Evolutionary conservation across 805 yeast genomes (phyloP).

Genomic region (Yamadazyma scolyti): DNA sequence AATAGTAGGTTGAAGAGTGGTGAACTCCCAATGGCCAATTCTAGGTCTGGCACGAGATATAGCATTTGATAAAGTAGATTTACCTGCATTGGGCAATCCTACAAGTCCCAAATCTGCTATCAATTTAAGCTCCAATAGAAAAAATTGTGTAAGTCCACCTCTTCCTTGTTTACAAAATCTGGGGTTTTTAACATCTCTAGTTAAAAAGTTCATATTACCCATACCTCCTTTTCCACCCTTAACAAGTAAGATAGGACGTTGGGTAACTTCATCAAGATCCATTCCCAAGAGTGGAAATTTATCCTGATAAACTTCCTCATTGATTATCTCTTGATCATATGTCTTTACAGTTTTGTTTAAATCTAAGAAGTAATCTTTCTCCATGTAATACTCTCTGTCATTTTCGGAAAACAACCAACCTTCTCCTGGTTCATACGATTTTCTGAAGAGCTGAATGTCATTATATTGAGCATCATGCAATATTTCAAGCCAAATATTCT

Average conservation of each 20-base stretch:
- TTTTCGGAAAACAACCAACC: slow-evolving; percentile 90
- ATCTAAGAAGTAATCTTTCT: slow-evolving; percentile 61
- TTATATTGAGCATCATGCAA: slow-evolving; percentile 2
- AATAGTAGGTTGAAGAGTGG: slow-evolving; percentile 86
- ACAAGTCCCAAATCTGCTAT: slow-evolving; percentile 93
- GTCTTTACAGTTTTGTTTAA: slow-evolving; percentile 57
- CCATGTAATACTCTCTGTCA: slow-evolving; percentile 64
- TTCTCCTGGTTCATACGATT: slow-evolving; percentile 61
- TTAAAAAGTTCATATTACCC: slow-evolving; percentile 94
- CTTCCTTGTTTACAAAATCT: slow-evolving; percentile 84
- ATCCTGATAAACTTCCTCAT: slow-evolving; percentile 61
- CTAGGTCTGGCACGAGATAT: slow-evolving; percentile 87
- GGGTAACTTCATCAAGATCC: slow-evolving; percentile 61
- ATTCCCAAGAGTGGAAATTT: slow-evolving; percentile 78
- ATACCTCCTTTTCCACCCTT: slow-evolving; percentile 92
- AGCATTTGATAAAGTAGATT: slow-evolving; percentile 81
- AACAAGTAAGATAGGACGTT: slow-evolving; percentile 63
- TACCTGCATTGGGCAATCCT: slow-evolving; percentile 96
- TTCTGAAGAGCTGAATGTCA: slow-evolving; percentile 54
- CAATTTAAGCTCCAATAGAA: slow-evolving; percentile 79
- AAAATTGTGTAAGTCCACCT: slow-evolving; percentile 57
- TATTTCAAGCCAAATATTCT: slow-evolving; percentile 9
- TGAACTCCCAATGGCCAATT: slow-evolving; percentile 96
- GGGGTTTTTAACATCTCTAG: slow-evolving; percentile 82
- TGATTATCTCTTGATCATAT: slow-evolving; percentile 57